phyloP scores from a whole-genome alignment of 192 early-diverging fungal species.

The Backusella tuberculispora region DNA sequence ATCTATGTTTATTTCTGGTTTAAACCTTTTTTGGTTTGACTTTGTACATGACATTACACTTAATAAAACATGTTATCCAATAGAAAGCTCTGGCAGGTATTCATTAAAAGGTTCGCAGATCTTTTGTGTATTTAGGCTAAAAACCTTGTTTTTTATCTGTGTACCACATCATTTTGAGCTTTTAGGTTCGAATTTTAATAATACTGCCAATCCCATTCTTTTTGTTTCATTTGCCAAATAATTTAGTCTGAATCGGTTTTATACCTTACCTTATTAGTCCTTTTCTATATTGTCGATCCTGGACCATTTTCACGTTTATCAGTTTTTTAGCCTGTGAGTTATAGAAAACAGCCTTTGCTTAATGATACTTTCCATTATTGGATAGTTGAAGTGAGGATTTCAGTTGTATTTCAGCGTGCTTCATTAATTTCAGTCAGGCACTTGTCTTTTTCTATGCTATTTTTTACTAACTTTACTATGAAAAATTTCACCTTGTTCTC shows the following conservation, averaged over 20 bases:
- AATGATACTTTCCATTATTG: conserved; percentile 15
- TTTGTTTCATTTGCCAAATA: conserved; percentile 19
- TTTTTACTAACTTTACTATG: too few species aligned
- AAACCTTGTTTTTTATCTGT: not conserved
- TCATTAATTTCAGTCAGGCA: too few species aligned
- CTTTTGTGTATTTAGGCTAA: conserved; percentile 15
- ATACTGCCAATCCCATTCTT: conserved; percentile 22
- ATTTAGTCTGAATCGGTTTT: conserved; percentile 4
- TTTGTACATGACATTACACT: conserved; percentile 22
- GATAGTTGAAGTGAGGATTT: not conserved
- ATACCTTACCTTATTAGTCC: not conserved
- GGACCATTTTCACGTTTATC: conserved; percentile 5
- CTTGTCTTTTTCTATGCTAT: too few species aligned
- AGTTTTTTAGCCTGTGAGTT: not conserved
- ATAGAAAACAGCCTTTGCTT: conserved; percentile 8
- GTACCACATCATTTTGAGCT: not conserved
- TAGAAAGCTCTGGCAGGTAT: conserved; percentile 2
- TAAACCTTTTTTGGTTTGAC: conserved; percentile 13
- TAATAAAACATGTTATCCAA: conserved; percentile 12
- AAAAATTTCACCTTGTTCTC: too few species aligned
- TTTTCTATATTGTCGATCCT: conserved; percentile 16
- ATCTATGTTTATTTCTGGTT: not conserved
- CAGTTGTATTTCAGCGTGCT: too few species aligned
- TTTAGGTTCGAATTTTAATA: not conserved
- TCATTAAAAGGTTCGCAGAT: conserved; percentile 18